Percentiles rank a stretch among this genome's conserved stretches.
phyloP scores from a whole-genome alignment of 2,329 filamentous ascomycete genomes.

The Juglanconis sp. region DNA sequence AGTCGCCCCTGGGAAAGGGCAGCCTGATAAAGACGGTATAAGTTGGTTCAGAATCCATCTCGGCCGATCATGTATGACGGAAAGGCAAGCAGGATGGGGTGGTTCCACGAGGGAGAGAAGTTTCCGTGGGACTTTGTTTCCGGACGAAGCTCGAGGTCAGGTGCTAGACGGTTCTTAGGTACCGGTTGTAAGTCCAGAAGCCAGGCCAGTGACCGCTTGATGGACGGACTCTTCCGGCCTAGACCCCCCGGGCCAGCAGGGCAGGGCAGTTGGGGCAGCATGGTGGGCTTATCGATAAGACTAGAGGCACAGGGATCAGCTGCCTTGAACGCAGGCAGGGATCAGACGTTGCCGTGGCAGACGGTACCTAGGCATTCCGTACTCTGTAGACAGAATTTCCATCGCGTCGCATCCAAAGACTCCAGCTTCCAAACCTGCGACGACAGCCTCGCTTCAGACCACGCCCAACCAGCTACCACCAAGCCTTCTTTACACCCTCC shows the following conservation, averaged over 20 bases:
- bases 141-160: background rate
- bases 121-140: background rate
- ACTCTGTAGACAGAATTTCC: slow-evolving; percentile 12
- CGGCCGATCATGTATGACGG: background rate
- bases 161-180: background rate
- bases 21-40: slow-evolving; percentile 83
- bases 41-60: slow-evolving; percentile 43
- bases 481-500: background rate
- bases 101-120: background rate
- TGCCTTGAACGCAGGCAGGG: background rate
- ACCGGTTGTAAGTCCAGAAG: slow-evolving; percentile 5
- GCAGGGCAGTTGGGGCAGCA: background rate
- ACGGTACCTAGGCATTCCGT: background rate
- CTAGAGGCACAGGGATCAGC: slow-evolving; percentile 3
- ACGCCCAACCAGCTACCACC: background rate
- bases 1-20: slow-evolving; percentile 83
- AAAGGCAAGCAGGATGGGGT: background rate
- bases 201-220: background rate
- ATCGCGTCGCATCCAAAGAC: background rate
- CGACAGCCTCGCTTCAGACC: background rate
- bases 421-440: background rate
- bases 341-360: slow-evolving; percentile 11
- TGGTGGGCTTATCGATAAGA: slow-evolving; percentile 6
- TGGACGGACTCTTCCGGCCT: background rate
- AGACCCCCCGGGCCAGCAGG: background rate